Evolutionary conservation across 116 monocot species (phyloP).

Genomic region (Thalassia testudinum): DNA sequence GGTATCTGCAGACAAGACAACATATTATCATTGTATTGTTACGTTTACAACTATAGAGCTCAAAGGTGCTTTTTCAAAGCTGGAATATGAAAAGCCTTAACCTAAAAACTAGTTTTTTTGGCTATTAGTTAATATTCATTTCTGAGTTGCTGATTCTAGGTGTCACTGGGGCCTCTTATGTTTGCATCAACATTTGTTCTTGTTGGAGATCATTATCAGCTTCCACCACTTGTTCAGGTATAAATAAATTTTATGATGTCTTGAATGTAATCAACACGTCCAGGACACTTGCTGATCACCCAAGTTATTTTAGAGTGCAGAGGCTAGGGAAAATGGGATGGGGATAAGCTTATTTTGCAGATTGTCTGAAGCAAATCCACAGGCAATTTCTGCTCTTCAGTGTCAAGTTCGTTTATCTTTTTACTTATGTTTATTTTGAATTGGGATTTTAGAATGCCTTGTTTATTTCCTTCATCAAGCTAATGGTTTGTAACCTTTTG

Average conservation of each 20-base stretch:
- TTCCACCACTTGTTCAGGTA: slow-evolving; percentile 96
- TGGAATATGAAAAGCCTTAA: too few relatives aligned
- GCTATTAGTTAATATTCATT: too few relatives aligned
- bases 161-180: slow-evolving; percentile 93
- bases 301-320: slow-evolving; percentile 50
- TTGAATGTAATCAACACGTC: too few relatives aligned
- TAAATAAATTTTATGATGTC: neutral
- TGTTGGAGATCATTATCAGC: slow-evolving; percentile 97
- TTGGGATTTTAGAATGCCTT: neutral
- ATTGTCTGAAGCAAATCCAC: slow-evolving; percentile 93
- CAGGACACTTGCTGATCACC: too few relatives aligned
- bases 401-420: slow-evolving; percentile 43
- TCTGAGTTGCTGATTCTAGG: slow-evolving; percentile 20
- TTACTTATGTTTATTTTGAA: neutral
- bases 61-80: too few relatives aligned
- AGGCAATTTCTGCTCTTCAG: slow-evolving; percentile 80
- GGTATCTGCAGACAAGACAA: too few relatives aligned
- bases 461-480: too few relatives aligned
- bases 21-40: too few relatives aligned
- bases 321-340: slow-evolving; percentile 92
- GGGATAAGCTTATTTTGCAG: slow-evolving; percentile 78
- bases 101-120: too few relatives aligned
- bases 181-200: slow-evolving; percentile 89
- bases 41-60: too few relatives aligned
- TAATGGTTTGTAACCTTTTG: neutral